phyloP scores from a whole-genome alignment of 2,329 filamentous ascomycete species.

The Colletotrichum plurivorum region DNA sequence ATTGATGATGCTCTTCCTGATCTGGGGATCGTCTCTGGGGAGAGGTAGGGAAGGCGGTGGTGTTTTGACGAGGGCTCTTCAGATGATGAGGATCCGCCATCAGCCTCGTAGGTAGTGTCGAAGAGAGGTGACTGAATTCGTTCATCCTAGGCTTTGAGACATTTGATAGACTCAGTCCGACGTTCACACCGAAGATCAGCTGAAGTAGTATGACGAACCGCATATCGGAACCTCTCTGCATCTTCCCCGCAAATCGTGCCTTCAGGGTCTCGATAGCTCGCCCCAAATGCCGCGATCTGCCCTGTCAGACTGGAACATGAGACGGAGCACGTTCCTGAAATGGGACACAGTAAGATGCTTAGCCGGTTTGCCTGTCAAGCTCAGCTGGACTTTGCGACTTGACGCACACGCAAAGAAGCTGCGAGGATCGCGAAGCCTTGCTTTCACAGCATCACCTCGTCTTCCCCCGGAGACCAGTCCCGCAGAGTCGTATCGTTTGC shows the following conservation, averaged over 20 bases:
- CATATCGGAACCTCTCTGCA: background rate
- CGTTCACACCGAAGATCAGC: too few relatives aligned
- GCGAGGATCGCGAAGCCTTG: background rate
- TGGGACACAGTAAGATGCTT: background rate
- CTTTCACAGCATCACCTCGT: too few relatives aligned
- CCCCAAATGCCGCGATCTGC: conserved; percentile 2
- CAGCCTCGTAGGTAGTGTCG: background rate
- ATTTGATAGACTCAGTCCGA: too few relatives aligned
- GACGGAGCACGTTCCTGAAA: background rate
- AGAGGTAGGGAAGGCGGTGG: too few relatives aligned
- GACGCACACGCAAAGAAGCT: too few relatives aligned
- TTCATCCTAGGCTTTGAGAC: too few relatives aligned
- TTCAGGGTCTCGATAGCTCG: background rate
- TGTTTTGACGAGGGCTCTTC: background rate
- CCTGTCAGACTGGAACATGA: conserved; percentile 1
- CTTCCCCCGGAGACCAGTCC: too few relatives aligned
- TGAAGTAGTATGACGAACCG: too few relatives aligned
- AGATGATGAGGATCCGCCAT: background rate
- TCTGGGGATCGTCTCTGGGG: too few relatives aligned
- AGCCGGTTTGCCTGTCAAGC: background rate
- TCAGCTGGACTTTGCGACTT: background rate
- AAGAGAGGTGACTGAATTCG: too few relatives aligned
- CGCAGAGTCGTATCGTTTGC: too few relatives aligned
- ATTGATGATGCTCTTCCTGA: too few relatives aligned
- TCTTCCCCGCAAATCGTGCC: conserved; percentile 12